Evolutionary conservation across 371 early-diverging fungal genomes (phyloP).

Genomic region (Lichtheimia ornata): DNA sequence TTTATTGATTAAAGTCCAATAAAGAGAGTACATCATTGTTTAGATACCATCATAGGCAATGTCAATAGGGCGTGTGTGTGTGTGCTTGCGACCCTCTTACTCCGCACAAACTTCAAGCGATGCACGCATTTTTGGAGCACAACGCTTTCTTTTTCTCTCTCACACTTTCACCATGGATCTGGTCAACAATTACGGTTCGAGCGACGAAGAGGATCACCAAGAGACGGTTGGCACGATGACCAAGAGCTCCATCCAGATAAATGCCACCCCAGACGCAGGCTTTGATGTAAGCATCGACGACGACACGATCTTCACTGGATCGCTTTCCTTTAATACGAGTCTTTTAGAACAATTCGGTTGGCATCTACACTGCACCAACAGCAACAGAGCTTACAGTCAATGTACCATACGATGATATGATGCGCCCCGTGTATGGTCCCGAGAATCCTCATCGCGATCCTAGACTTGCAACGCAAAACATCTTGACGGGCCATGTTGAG

Average conservation of each 20-base stretch:
- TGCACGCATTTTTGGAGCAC: too few species aligned
- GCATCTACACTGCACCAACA: conserved; percentile 63
- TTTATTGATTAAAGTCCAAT: too few species aligned
- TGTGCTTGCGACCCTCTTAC: too few species aligned
- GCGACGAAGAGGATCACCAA: conserved; percentile 50
- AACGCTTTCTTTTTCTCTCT: background rate
- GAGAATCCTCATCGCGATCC: conserved; percentile 68
- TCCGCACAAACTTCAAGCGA: too few species aligned
- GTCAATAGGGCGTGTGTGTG: too few species aligned
- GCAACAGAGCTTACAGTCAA: conserved; percentile 76
- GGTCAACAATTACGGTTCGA: conserved; percentile 53
- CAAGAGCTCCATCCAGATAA: conserved; percentile 32
- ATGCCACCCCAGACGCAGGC: conserved; percentile 77
- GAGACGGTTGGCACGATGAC: background rate
- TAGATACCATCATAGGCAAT: too few species aligned
- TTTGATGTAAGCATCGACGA: conserved; percentile 56
- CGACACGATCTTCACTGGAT: too few species aligned
- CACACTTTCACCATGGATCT: conserved; percentile 31
- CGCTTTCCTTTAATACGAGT: too few species aligned
- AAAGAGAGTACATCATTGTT: too few species aligned
- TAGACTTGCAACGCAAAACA: conserved; percentile 60
- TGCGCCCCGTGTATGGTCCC: conserved; percentile 74
- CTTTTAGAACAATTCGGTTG: conserved; percentile 29
- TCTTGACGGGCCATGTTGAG: conserved; percentile 81
- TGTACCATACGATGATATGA: conserved; percentile 75